Conservation (phyloP, 768 basidiomycete species). For the Multifurca ochricompacta region DNA sequence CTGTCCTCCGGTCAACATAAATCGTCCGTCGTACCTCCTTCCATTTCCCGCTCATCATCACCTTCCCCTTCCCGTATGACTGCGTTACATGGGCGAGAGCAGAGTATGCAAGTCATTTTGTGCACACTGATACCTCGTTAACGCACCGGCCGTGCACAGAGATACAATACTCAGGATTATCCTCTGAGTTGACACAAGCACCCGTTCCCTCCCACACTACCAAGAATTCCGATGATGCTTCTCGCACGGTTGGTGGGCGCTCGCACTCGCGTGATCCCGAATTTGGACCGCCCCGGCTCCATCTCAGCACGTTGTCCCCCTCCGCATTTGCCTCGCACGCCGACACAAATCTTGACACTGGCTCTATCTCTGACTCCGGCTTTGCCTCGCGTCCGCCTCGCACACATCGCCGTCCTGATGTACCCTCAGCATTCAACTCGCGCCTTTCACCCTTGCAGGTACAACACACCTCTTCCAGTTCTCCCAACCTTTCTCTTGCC, state of each 20-base stretch:
- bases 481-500: constrained; percentile 3
- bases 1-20: background rate
- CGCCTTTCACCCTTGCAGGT: background rate
- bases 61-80: background rate
- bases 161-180: background rate
- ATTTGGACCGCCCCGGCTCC: background rate
- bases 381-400: background rate
- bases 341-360: constrained; percentile 1
- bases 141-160: background rate
- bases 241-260: background rate
- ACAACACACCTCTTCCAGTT: constrained; percentile 14
- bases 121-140: background rate
- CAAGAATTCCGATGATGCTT: background rate
- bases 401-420: background rate
- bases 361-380: constrained; percentile 18
- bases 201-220: background rate
- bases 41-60: background rate
- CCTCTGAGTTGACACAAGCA: background rate
- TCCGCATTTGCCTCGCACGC: background rate
- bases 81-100: background rate
- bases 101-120: background rate
- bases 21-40: background rate
- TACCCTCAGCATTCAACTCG: background rate
- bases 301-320: background rate
- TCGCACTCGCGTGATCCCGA: background rate